These are phyloP conservation scores for Sporothrix brunneoviolacea DNA, from an alignment of 2,329 filamentous ascomycete species.

Conservation along the genomic window DNA sequence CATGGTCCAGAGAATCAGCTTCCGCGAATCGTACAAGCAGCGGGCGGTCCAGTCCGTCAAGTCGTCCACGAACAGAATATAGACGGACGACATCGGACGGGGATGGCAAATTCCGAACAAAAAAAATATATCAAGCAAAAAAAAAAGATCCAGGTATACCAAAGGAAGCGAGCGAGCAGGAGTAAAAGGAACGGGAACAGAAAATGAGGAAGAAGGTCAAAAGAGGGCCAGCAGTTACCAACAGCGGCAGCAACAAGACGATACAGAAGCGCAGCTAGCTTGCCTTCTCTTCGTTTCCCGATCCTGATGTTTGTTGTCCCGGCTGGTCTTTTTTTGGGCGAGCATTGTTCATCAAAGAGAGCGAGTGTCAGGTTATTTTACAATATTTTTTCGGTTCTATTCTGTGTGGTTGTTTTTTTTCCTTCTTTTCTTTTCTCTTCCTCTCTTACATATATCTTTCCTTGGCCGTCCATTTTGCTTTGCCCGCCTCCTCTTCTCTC, in stretches of 20 bases:
- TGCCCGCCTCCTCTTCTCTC: too few relatives aligned
- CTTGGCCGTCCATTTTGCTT: too few relatives aligned
- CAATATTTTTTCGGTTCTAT: background rate
- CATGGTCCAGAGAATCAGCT: slow-evolving; percentile 59
- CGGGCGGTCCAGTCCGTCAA: slow-evolving; percentile 39
- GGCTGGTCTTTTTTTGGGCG: too few relatives aligned
- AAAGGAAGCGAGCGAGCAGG: slow-evolving; percentile 1
- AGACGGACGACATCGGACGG: background rate
- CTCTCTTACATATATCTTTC: background rate
- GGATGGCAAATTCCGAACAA: background rate
- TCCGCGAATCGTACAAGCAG: slow-evolving; percentile 56
- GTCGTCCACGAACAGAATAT: slow-evolving; percentile 25
- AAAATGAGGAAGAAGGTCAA: background rate
- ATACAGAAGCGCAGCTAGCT: too few relatives aligned
- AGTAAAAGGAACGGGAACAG: background rate
- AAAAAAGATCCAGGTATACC: background rate
- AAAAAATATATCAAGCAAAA: background rate
- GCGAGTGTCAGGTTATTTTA: background rate
- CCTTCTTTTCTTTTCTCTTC: background rate
- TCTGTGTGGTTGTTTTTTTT: background rate
- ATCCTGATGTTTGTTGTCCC: too few relatives aligned
- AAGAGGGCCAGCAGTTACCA: too few relatives aligned
- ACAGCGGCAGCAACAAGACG: too few relatives aligned
- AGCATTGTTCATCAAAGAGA: too few relatives aligned
- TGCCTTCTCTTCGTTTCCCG: too few relatives aligned